Percentiles rank a stretch among this genome's conserved stretches.
phyloP scores from a whole-genome alignment of 73 alveolate genomes.

The Symbiodinium pilosum region DNA sequence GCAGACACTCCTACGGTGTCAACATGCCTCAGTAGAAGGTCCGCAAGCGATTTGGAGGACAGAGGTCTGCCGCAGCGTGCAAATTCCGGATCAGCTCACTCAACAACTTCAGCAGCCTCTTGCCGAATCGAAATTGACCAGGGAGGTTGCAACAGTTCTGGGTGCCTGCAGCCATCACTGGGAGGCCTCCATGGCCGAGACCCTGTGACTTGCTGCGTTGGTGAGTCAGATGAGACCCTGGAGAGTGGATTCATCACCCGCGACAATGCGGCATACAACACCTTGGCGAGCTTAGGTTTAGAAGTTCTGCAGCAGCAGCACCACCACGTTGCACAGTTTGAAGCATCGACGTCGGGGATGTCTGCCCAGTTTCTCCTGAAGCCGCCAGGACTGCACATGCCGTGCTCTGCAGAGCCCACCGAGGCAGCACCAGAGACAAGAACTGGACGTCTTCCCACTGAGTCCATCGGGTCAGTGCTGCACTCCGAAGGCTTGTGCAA shows the following conservation, averaged over 20 bases:
- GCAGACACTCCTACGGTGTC: background rate
- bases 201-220: background rate
- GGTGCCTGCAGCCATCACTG: too few species aligned
- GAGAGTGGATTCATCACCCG: too few species aligned
- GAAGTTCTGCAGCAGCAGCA: background rate
- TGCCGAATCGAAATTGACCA: too few species aligned
- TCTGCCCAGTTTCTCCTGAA: background rate
- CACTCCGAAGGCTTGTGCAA: background rate
- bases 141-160: too few species aligned
- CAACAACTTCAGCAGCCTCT: too few species aligned
- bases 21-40: background rate
- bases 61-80: background rate
- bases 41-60: background rate
- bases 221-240: background rate
- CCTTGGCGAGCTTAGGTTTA: background rate
- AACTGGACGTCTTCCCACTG: background rate
- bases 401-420: background rate
- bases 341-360: background rate
- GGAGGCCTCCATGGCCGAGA: too few species aligned
- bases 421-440: background rate
- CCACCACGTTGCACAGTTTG: background rate
- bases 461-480: constrained; percentile 15
- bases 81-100: background rate
- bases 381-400: background rate
- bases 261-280: background rate